Evolutionary conservation across 2,329 filamentous ascomycete genomes (phyloP), one percentile per base, ranked within the genome.

Genomic region (Aureobasidium sp.): DNA sequence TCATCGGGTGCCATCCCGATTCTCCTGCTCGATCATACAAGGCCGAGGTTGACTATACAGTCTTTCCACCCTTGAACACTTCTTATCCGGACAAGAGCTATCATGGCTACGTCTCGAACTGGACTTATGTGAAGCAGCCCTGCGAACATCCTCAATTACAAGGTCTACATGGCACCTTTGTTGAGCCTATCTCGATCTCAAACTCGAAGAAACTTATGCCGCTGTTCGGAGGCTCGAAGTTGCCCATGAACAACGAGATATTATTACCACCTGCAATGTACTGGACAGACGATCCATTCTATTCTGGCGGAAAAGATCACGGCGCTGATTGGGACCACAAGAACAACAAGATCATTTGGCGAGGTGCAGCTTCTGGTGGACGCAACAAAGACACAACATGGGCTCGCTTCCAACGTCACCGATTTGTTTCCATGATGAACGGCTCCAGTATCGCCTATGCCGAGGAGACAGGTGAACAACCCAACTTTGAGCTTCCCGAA

Each of bases 391-490:
- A 63, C 22, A 65, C 75, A 24, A 88, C 83, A 60, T 90, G 86
- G 86, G 78, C 74, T 10, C 78, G 81, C 0, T 89, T 88, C 62
- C 85, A 90, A 58, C 80, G 86, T 3, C 86, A 89, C 63, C 83
- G 86, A 2, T 87, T 90, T 63, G 77, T 88, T 2, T 74, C 81
- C 40, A 85, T 89, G 81, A 78, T 83, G 62, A 89, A 90, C 60
- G 78, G 73, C 10, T 85, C 83, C 6, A 76, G 74, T 54, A 71
- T 86, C 3, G 61, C 62, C 5, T 63, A 67, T 6, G 78, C 77
- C 2, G 78, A 84, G 59, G 64, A 65, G 52, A 58, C 60, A 44
- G 65, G 60, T 19, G 57, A 58, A 39, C 65, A 67, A 4, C 66
- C 66, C 16, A 74, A 72, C 32, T 69, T 71, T 56, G 65, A 62